Base-by-base conservation (phyloP, 1,139 yeast species). In the Sugiyamaella novakii region DNA sequence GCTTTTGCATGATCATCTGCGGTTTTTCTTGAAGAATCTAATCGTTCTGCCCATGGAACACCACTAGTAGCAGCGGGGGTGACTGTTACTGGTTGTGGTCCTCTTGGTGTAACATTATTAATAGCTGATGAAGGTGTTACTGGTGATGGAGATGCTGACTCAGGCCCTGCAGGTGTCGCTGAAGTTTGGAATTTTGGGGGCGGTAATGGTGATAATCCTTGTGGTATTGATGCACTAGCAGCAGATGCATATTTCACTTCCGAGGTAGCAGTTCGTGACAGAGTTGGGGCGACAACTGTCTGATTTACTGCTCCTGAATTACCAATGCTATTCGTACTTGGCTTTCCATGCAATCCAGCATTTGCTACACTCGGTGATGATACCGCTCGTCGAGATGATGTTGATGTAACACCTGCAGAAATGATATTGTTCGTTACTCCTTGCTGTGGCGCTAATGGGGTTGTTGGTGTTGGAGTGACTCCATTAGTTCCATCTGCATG, bases 241-340 rank as follows among this genome's bases (percentile, higher is more conserved):
- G 88, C 86, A 0, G 84, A 77, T 0, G 92, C 78, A 79, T 88
- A 84, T 58, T 83, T 83, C 54, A 84, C 71, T 50, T 79, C 84
- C 1, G 78, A 73, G 1, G 84, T 83, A 45, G 78, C 77, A 8
- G 80, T 70, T n/a, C 87, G 87, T n/a, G 83, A 77, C 0, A 37
- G 83, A 77, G 0, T 87, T 87, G 2, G 87, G 87, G 44, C 87
- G 87, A 38, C 44, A 14, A 24, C 15, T 5, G 36, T n/a, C 33
- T 38, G 42, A 5, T n/a, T 7, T n/a, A 17, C 24, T 15, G 14
- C 27, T 19, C 24, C 14, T 19, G 42, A 17, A 17, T 15, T 27
- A 17, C 35, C 43, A 28, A 19, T 29, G 14, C 22, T 28, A n/a
- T 7, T 21, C 10, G 43, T 6, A 15, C 31, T 22, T 36, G 43